Percentiles rank a stretch among this genome's conserved stretches.
Conservation (phyloP, 2,329 filamentous ascomycete species). For the Dendrostoma leiphaemia region DNA sequence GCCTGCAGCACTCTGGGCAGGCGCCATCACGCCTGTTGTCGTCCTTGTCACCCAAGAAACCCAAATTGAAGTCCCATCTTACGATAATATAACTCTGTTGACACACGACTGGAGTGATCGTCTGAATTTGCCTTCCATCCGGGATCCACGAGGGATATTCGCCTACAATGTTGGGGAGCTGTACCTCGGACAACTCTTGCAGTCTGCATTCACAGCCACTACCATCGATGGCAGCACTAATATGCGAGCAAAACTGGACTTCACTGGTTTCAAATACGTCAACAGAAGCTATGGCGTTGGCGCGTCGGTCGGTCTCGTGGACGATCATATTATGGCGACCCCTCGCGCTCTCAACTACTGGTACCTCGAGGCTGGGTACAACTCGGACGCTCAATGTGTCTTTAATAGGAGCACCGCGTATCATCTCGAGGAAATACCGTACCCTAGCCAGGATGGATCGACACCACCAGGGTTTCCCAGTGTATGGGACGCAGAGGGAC, state of each 20-base stretch:
- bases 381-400: neutral
- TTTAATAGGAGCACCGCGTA: neutral
- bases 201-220: neutral
- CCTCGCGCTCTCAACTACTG: neutral
- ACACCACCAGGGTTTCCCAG: neutral
- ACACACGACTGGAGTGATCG: neutral
- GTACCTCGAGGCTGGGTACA: neutral
- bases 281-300: neutral
- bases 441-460: too few species aligned
- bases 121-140: neutral
- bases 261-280: neutral
- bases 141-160: neutral
- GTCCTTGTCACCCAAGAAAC: neutral
- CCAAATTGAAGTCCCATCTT: neutral
- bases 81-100: neutral
- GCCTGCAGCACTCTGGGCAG: slow-evolving; percentile 1
- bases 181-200: neutral
- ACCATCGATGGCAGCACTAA: neutral
- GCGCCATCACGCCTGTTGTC: slow-evolving; percentile 1
- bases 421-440: neutral
- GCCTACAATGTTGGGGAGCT: slow-evolving; percentile 1
- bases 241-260: neutral
- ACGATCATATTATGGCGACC: neutral
- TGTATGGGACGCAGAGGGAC: neutral
- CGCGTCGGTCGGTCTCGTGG: neutral